Base-by-base conservation (phyloP, 2,329 filamentous ascomycete genomes). In the Colletotrichum graminicola region DNA sequence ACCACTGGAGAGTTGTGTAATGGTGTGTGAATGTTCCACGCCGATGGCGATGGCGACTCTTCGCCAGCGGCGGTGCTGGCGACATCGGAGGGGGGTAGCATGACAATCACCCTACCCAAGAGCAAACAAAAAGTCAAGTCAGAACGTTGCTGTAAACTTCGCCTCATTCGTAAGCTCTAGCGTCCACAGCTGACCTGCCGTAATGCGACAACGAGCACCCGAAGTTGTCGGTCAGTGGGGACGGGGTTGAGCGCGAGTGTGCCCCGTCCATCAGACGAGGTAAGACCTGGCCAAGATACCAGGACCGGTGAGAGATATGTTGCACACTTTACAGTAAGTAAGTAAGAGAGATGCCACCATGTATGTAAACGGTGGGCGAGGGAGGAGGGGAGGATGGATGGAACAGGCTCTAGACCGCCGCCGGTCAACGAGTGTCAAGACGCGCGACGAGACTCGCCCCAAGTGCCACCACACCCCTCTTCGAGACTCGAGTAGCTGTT, bases 331-430 rank as follows among this genome's bases (percentile, higher is more conserved):
- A 2, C 14, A 32, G 47, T n/a, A 18, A 18, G 47, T 29, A 2
- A 36, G n/a, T n/a, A n/a, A n/a, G n/a, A n/a, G 61, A 63, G 23
- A 47, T 47, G 45, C 11, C n/a, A 5, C 45, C 45, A 47, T 23
- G 45, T n/a, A 23, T 23, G 21, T 47, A 23, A 47, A 12, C 10
- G 4, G 47, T 51, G 49, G 36, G 32, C 49, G 47, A 14, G 23
- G 10, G 26, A 16, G 23, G 1, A 18, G 26, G 16, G n/a, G n/a
- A 55, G 52, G 49, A 60, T 32, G 18, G 54, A 60, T 69, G 54
- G 66, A 47, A 54, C 62, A 32, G 62, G 52, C 61, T 69, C 61
- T 66, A 66, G 62, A 68, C 66, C 62, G 12, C 18, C 45, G 23
- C 7, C 6, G 41, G 39, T 45, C 57, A 21, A n/a, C 18, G 29